These are phyloP conservation scores for Casuarina cunninghamiana DNA, from an alignment of 306 rosid genomes.

Conservation along the genomic window DNA sequence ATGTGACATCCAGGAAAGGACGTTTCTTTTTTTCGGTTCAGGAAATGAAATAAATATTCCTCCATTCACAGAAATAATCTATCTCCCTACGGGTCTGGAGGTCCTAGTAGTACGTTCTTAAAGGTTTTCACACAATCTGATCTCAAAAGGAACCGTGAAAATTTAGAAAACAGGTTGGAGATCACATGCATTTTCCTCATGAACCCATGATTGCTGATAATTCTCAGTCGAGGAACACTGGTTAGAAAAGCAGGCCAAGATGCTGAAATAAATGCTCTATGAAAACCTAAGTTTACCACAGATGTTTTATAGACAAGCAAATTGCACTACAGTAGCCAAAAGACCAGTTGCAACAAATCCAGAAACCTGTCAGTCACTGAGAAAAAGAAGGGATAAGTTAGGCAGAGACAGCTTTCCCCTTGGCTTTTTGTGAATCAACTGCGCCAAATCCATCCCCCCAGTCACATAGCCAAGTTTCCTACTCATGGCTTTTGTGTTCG, in stretches of 20 bases:
- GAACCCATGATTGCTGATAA: neutral
- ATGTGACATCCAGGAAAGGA: neutral
- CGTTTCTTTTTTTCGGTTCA: neutral
- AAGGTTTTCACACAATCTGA: neutral
- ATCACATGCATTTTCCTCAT: neutral
- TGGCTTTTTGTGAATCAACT: neutral
- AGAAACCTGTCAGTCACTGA: neutral
- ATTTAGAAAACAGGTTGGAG: neutral
- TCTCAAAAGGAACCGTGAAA: neutral
- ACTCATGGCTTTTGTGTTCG: neutral
- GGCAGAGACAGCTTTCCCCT: neutral
- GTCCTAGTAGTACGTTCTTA: neutral
- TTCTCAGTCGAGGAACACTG: neutral
- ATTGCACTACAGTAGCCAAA: neutral
- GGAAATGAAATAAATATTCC: neutral
- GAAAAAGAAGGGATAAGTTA: neutral
- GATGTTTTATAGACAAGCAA: neutral
- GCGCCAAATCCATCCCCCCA: neutral
- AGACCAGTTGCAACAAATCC: neutral
- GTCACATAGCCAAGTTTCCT: conserved; percentile 3
- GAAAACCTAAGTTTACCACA: neutral
- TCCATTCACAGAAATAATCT: neutral
- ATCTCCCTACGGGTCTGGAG: neutral
- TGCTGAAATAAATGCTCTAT: neutral
- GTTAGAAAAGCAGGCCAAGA: neutral